Base-by-base conservation (phyloP, 106 monocot genomes). In the Dioscorea dumetorum region DNA sequence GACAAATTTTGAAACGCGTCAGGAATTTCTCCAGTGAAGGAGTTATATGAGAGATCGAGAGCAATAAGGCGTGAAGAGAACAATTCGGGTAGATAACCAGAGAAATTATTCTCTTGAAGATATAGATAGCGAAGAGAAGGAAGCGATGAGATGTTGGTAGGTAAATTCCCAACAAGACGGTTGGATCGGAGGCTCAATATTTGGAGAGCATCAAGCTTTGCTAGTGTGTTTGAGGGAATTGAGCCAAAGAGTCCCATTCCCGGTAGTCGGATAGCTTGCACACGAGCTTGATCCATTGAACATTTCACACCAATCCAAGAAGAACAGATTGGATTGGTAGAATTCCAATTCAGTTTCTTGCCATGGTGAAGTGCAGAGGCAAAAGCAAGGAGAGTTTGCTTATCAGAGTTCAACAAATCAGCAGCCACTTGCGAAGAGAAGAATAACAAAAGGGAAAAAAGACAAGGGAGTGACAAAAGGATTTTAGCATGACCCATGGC, bases 111-210 rank as follows among this genome's bases (percentile, higher is more conserved):
- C 49, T 82, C 77, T 54, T 99, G 99, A 71, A 99, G 89, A 72
- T 75, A 93, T 64, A 99, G 84, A 51, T 74, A 81, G 33, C 68
- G 89, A 19, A 99, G 31, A 22, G 89, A 81, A 80, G 89, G 80
- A 16, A 99, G 57, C 10, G 85, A 81, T 57, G 77, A 59, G 52
- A 99, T 73, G 57, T 90, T 87, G 12, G 85, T 66, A 60, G 99
- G 92, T 12, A 93, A 61, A 60, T 67, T 67, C 33, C 74, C 85
- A 59, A 20, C 66, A 28, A 99, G 80, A 17, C 69, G 80, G 71
- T 99, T 99, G 41, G 89, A 93, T 35, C 99, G 70, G 11, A 99
- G 87, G 63, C 99, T 99, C 24, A 99, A 69, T 19, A 79, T 74
- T 67, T 80, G 72, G 13, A 99, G 79, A 5, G 84, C 84, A 50